Percentiles rank a stretch among this genome's conserved stretches.
phyloP scores from a whole-genome alignment of 352 stramenopile genomes.

The Pythium angustatum region DNA sequence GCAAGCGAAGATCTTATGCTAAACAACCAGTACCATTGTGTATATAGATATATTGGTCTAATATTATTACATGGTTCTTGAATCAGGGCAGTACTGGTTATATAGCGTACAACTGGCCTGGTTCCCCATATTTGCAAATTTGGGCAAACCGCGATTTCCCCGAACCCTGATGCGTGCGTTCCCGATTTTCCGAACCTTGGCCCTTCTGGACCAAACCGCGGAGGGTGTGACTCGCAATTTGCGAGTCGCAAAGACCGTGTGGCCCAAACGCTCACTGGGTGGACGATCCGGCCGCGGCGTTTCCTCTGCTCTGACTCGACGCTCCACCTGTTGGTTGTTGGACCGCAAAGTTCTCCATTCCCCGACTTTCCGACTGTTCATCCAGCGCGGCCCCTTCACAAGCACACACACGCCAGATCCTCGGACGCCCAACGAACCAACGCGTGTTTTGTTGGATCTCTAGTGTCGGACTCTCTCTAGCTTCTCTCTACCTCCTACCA shows the following conservation, averaged over 20 bases:
- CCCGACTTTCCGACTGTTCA: slow-evolving; percentile 9
- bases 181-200: too few species aligned
- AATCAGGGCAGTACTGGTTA: background rate
- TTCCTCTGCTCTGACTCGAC: slow-evolving; percentile 5
- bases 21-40: background rate
- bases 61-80: background rate
- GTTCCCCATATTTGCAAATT: too few species aligned
- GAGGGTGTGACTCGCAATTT: too few species aligned
- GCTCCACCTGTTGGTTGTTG: slow-evolving; percentile 6
- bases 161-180: too few species aligned
- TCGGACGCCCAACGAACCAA: background rate
- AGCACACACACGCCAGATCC: background rate
- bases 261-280: background rate
- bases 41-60: background rate
- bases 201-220: too few species aligned
- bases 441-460: slow-evolving; percentile 3
- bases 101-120: background rate
- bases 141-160: too few species aligned
- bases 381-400: background rate
- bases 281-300: background rate
- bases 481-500: slow-evolving; percentile 3
- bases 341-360: background rate
- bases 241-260: too few species aligned
- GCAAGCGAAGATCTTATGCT: background rate
- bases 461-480: slow-evolving; percentile 4